Evolutionary conservation across 2,329 filamentous ascomycete species (phyloP), one percentile per base, ranked within the genome.

Genomic region (Aspergillus felis): DNA sequence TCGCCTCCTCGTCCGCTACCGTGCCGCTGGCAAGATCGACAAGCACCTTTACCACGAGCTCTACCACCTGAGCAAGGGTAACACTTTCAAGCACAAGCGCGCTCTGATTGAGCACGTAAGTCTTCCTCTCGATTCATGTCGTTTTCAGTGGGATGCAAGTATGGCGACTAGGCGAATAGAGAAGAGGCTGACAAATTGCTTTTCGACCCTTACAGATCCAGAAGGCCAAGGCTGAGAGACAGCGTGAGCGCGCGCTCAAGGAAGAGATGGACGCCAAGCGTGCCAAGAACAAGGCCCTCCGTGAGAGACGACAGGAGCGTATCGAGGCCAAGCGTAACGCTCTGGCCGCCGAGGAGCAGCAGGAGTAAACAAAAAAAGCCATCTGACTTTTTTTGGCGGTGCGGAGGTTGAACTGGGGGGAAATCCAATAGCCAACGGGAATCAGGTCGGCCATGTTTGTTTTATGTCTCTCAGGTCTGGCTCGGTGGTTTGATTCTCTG

Each of bases 31-130:
- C 82, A 99, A 99, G 90, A 99, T 99, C 80, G 94, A 99, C 86
- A 99, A 99, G 89, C 94, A 99, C 87, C 92, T 99, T 64, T 99
- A 99, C 88, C 94, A 99, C 88, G 92, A 97, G 85, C 91, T 99
- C 71, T 99, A 99, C 88, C 94, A 97, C 83, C 85, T 96, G 79
- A 94, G 90, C 89, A 99, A 99, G 92, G 95, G 94, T 95, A 99
- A 99, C 89, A 93, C 94, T 81, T 99, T 99, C 90, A 99, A 99
- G 92, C 94, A 99, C 91, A 99, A 97, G 92, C 90, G 94, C 83
- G 94, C 92, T 77, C 89, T 99, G 75, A 92, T 99, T 79, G 94
- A 99, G 88, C 94, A 99, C 86, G 94, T 99, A 95, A 78, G 94
- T 74, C 55, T 56, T 57, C 57, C 61, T 38, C 56, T 29, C 55